Evolutionary conservation across 2,329 filamentous ascomycete genomes (phyloP).

Genomic region (Talaromyces verruculosus): DNA sequence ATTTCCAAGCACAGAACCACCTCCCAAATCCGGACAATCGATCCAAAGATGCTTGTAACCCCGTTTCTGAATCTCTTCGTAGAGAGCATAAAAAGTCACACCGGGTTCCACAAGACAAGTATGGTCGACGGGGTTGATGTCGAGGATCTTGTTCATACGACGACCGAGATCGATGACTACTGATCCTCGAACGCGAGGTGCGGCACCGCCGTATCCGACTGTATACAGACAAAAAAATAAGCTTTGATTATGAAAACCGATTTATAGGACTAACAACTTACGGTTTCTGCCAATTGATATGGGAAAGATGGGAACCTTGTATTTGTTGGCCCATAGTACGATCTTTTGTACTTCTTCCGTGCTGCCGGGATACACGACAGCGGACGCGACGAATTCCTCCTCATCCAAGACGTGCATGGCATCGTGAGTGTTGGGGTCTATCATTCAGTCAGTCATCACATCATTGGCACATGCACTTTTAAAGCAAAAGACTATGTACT

Average conservation of each 20-base stretch:
- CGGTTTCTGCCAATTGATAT: constrained; percentile 42
- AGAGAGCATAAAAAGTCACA: constrained; percentile 43
- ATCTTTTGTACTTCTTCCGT: constrained; percentile 24
- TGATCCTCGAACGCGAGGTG: constrained; percentile 47
- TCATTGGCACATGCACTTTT: neutral
- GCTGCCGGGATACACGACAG: constrained; percentile 20
- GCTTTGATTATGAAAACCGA: neutral
- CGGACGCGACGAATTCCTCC: constrained; percentile 20
- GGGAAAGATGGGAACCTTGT: constrained; percentile 39
- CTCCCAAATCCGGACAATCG: constrained; percentile 39
- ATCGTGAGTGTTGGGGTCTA: constrained; percentile 24
- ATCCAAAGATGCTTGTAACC: constrained; percentile 45
- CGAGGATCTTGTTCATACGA: constrained; percentile 44
- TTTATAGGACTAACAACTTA: neutral
- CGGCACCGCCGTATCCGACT: constrained; percentile 43
- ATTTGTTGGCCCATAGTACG: constrained; percentile 27
- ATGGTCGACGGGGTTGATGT: constrained; percentile 38
- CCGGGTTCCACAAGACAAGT: constrained; percentile 48
- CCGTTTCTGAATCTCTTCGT: constrained; percentile 39
- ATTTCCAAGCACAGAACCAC: constrained; percentile 38
- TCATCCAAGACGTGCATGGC: constrained; percentile 20
- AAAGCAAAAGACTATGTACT: neutral
- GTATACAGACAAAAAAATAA: neutral
- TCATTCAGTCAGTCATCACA: neutral
- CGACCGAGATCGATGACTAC: constrained; percentile 44